Conservation (phyloP, 495 filamentous ascomycete species). For the Penicillium silybi region DNA sequence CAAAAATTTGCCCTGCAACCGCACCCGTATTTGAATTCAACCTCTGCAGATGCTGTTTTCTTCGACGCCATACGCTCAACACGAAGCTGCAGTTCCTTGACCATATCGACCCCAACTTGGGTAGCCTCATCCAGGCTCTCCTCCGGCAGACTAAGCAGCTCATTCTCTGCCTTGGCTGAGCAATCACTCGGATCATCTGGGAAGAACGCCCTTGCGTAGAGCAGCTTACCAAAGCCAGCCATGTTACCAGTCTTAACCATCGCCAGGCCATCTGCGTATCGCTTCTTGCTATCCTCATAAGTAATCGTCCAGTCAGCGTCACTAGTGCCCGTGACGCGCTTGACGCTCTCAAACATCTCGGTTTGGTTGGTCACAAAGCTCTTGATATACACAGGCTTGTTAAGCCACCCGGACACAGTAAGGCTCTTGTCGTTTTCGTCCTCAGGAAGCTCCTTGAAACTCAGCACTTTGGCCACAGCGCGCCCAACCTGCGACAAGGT, state of each 20-base stretch:
- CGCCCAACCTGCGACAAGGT: slow-evolving; percentile 48
- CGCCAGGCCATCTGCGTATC: slow-evolving; percentile 43
- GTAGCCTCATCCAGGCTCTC: slow-evolving; percentile 57
- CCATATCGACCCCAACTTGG: slow-evolving; percentile 33
- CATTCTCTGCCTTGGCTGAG: slow-evolving; percentile 41
- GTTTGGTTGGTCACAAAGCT: slow-evolving; percentile 49
- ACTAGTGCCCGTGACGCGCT: slow-evolving; percentile 51
- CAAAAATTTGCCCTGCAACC: too few species aligned
- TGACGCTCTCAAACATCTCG: slow-evolving; percentile 52
- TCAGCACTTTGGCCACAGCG: slow-evolving; percentile 42
- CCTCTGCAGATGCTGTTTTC: neutral
- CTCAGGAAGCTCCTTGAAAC: slow-evolving; percentile 44
- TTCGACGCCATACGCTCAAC: slow-evolving; percentile 24
- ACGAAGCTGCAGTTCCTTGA: slow-evolving; percentile 21
- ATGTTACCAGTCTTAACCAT: slow-evolving; percentile 41
- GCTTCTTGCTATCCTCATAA: slow-evolving; percentile 37
- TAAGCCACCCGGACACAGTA: slow-evolving; percentile 34
- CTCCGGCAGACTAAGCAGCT: slow-evolving; percentile 46
- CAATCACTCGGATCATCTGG: slow-evolving; percentile 36
- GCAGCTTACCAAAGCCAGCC: slow-evolving; percentile 44
- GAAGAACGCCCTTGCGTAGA: slow-evolving; percentile 52
- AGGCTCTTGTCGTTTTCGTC: slow-evolving; percentile 39
- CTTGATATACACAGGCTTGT: slow-evolving; percentile 41
- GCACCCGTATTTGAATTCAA: neutral
- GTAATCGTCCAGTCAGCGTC: slow-evolving; percentile 54